phyloP scores from a whole-genome alignment of 768 basidiomycete species.

The Xerocomus potaroensis region DNA sequence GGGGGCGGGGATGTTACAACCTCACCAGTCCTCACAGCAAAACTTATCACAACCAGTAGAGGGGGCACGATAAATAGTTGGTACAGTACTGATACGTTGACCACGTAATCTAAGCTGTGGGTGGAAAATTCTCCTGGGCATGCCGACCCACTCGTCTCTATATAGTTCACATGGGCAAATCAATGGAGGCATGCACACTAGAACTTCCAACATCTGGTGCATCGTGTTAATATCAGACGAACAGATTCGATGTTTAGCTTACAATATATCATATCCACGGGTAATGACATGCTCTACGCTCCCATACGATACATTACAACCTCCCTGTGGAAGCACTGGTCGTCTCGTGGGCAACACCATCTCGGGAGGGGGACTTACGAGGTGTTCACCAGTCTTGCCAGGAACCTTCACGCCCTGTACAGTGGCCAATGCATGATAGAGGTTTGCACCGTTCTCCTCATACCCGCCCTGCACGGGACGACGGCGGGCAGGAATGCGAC shows the following conservation, averaged over 20 bases:
- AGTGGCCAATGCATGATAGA: slow-evolving; percentile 63
- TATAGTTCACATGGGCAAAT: too few species aligned
- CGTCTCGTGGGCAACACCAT: neutral
- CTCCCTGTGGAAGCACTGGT: slow-evolving; percentile 29
- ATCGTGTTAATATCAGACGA: neutral
- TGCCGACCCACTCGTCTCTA: neutral
- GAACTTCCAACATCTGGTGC: slow-evolving; percentile 36
- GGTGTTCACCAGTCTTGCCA: slow-evolving; percentile 68
- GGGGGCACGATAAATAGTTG: slow-evolving; percentile 24
- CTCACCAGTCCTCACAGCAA: slow-evolving; percentile 29
- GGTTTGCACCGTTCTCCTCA: slow-evolving; percentile 59
- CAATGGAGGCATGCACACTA: too few species aligned
- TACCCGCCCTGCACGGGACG: slow-evolving; percentile 70
- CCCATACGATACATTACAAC: slow-evolving; percentile 39
- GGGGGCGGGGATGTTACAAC: slow-evolving; percentile 65
- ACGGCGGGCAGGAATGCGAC: slow-evolving; percentile 53
- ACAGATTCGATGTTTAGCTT: slow-evolving; percentile 5
- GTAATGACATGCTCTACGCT: slow-evolving; percentile 35
- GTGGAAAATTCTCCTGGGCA: slow-evolving; percentile 1
- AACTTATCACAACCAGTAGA: slow-evolving; percentile 30
- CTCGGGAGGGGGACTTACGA: slow-evolving; percentile 39
- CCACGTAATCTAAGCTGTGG: slow-evolving; percentile 4
- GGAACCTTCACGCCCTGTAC: slow-evolving; percentile 58
- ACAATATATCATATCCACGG: slow-evolving; percentile 44
- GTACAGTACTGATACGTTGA: neutral